phyloP scores from a whole-genome alignment of 2,329 filamentous ascomycete genomes.

The Colletotrichum sp. region DNA sequence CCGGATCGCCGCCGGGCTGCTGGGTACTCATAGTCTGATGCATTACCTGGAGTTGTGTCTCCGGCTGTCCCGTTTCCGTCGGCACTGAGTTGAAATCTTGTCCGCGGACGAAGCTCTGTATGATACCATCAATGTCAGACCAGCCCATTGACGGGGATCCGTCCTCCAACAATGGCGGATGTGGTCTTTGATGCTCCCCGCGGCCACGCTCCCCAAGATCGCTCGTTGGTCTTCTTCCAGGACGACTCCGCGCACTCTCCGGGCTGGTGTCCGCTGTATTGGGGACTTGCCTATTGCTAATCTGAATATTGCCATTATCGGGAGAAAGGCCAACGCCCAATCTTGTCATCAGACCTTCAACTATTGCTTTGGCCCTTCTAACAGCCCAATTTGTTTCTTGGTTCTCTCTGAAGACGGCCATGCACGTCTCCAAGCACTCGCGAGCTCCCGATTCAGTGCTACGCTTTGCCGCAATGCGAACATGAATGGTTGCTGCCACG shows the following conservation, averaged over 20 bases:
- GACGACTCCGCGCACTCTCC: not conserved
- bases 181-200: not conserved
- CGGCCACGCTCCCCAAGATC: not conserved
- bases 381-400: conserved; percentile 56
- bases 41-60: not conserved
- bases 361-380: conserved; percentile 47
- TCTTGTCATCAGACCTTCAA: conserved; percentile 49
- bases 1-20: not conserved
- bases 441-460: conserved; percentile 43
- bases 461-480: conserved; percentile 53
- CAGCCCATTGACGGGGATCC: conserved; percentile 24
- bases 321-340: conserved; percentile 36
- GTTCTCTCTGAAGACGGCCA: conserved; percentile 52
- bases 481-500: conserved; percentile 57
- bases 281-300: not conserved
- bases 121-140: conserved; percentile 40
- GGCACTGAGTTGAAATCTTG: conserved; percentile 11
- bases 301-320: not conserved
- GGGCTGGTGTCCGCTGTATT: not conserved
- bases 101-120: conserved; percentile 36
- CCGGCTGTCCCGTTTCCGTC: not conserved
- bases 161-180: not conserved
- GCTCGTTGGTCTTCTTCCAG: not conserved
- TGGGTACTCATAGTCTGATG: not conserved
- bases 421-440: conserved; percentile 44